Conservation (phyloP, 1,284 basidiomycete species). For the Gomphus bonarii region DNA sequence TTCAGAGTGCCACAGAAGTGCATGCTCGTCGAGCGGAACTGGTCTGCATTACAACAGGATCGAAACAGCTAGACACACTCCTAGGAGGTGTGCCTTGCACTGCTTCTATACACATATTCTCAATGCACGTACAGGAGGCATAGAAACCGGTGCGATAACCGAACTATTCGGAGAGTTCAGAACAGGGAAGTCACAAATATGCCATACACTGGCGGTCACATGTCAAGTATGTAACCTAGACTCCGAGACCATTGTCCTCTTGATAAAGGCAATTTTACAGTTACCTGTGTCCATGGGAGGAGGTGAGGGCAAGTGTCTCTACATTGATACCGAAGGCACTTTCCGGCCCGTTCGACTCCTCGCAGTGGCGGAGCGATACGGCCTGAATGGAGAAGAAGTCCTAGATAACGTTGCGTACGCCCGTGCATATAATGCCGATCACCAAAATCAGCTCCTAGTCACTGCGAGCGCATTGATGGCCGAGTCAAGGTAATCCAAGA, state of each 20-base stretch:
- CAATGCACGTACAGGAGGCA: constrained; percentile 52
- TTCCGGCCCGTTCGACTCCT: constrained; percentile 95
- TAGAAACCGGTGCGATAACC: constrained; percentile 98
- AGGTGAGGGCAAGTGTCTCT: constrained; percentile 97
- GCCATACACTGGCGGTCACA: constrained; percentile 96
- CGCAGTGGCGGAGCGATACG: constrained; percentile 91
- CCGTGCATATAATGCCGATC: constrained; percentile 97
- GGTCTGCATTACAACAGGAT: constrained; percentile 95
- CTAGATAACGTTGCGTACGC: constrained; percentile 99
- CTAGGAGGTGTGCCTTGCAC: constrained; percentile 62
- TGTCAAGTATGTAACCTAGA: constrained; percentile 52
- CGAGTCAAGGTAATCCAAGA: constrained; percentile 68
- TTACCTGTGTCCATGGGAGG: constrained; percentile 97
- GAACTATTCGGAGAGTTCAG: constrained; percentile 98
- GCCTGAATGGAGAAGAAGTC: constrained; percentile 94
- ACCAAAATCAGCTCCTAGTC: constrained; percentile 85
- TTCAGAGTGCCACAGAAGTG: constrained; percentile 96
- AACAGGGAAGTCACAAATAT: constrained; percentile 97
- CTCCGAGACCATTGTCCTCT: background rate
- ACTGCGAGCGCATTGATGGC: constrained; percentile 96
- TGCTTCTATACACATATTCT: background rate
- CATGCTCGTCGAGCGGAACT: constrained; percentile 94
- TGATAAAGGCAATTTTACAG: constrained; percentile 19
- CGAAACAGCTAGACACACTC: constrained; percentile 91
- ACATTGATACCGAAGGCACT: constrained; percentile 98